Base-by-base conservation (phyloP, 2,329 filamentous ascomycete genomes). In the Phialemonium atrogriseum region DNA sequence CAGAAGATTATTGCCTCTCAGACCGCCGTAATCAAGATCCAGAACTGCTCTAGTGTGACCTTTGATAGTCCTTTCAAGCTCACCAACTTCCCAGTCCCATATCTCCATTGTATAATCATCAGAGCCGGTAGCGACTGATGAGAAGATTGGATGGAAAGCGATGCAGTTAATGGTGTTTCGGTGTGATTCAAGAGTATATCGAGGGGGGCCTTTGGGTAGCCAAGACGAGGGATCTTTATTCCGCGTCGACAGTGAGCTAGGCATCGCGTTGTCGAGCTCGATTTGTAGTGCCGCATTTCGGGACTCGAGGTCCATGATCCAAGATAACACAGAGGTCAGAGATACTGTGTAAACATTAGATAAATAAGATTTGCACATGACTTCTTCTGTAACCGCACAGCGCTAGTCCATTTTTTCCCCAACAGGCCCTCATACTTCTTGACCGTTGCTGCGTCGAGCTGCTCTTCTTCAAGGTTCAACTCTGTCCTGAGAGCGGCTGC, bases 351-450 rank as follows among this genome's bases (percentile, higher is more conserved):
- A 13, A 32, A 40, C 26, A 44, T 34, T 15, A 38, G 39, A 15
- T 20, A 30, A 31, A 24, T 30, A 35, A 31, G 32, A 28, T 30
- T n/a, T n/a, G 30, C 25, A 24, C 18, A 20, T 18, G 83, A 85
- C 83, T 94, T 96, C 61, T 94, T 95, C 62, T 96, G 89, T 56
- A 96, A 60, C 39, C 89, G 74, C 49, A 95, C 87, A 17, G 96
- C 83, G 49, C 86, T 91, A 13, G 89, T 96, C 89, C 89, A 96
- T 67, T 96, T 96, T 73, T 94, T 95, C 69, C 96, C 89, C 44
- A 96, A 62, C 17, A 96, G 61, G 2, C 84, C 84, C 59, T 94
- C 87, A 62, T 95, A 96, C 62, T 94, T 94, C 66, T 94, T 94
- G 32, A 80, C 73, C 13, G 85, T 94, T 12, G 74, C 72, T 40